These are phyloP conservation scores for Diversispora epigaea DNA, from an alignment of 192 early-diverging fungal genomes.

Conservation along the genomic window DNA sequence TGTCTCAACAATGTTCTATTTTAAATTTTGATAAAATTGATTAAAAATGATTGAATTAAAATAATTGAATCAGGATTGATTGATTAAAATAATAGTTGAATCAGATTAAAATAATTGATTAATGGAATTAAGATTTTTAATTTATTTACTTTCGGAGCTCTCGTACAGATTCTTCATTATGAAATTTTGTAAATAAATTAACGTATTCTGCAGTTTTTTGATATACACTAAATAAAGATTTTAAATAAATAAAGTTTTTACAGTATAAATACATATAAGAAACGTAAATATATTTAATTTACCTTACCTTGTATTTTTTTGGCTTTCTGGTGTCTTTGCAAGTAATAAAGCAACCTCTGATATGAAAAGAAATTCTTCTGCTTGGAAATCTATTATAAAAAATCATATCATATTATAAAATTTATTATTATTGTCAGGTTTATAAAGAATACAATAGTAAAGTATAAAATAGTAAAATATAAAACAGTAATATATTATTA, in stretches of 20 bases:
- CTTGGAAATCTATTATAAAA: neutral
- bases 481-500: neutral
- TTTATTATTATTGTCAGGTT: neutral
- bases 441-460: neutral
- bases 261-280: neutral
- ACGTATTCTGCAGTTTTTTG: conserved; percentile 26
- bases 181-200: conserved; percentile 20
- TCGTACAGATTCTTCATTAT: conserved; percentile 28
- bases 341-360: conserved; percentile 19
- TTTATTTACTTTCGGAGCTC: conserved; percentile 26
- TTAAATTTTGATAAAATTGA: neutral
- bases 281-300: neutral
- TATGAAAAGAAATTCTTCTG: conserved; percentile 26
- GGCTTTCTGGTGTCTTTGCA: neutral
- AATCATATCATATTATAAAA: neutral
- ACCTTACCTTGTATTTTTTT: conserved; percentile 14
- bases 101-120: neutral
- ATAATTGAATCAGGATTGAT: neutral
- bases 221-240: neutral
- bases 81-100: neutral
- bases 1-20: conserved; percentile 27
- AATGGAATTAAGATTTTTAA: neutral
- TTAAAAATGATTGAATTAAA: neutral
- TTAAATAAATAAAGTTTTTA: neutral
- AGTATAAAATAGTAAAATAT: neutral